These are phyloP conservation scores for Theobroma grandiflorum DNA, from an alignment of 441 rosid species.

Conservation along the genomic window DNA sequence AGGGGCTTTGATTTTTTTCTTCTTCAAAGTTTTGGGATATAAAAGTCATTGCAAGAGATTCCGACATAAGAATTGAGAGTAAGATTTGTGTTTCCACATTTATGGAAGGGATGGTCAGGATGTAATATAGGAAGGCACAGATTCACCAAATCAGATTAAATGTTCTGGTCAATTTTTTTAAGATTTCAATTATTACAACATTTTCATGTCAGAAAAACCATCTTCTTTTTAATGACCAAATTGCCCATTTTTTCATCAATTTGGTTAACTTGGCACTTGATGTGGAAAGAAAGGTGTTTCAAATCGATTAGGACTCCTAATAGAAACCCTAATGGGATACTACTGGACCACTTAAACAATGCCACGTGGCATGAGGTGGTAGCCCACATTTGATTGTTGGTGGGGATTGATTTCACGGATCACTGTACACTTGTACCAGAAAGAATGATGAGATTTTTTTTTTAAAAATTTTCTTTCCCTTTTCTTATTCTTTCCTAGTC, in stretches of 20 bases:
- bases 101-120: neutral
- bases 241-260: neutral
- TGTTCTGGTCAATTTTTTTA: neutral
- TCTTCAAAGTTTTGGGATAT: neutral
- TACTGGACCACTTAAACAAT: neutral
- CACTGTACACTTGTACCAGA: conserved; percentile 11
- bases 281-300: neutral
- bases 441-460: neutral
- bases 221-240: neutral
- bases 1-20: too few relatives aligned
- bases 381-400: neutral
- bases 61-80: neutral
- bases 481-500: neutral
- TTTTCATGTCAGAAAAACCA: neutral
- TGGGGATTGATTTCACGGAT: neutral
- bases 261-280: too few relatives aligned
- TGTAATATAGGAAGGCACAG: neutral
- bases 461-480: neutral
- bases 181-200: neutral
- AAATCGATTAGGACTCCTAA: conserved; percentile 2
- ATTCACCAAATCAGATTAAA: neutral
- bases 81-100: neutral
- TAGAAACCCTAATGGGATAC: neutral
- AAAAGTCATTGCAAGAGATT: neutral
- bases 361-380: neutral